phyloP scores from a whole-genome alignment of 2,329 filamentous ascomycete genomes.

The Colletotrichum sp. region DNA sequence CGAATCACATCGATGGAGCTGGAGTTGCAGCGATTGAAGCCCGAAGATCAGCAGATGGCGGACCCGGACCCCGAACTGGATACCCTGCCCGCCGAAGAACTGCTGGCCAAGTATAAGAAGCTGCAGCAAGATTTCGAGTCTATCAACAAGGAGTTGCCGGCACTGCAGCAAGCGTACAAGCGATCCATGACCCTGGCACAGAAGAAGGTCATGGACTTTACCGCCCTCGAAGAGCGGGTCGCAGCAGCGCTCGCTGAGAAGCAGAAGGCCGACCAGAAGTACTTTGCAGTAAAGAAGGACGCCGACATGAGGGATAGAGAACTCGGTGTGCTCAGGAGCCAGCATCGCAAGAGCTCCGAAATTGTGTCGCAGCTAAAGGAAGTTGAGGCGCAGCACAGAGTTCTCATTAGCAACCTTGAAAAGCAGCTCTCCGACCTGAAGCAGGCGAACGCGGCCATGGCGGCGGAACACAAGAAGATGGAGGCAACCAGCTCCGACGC shows the following conservation, averaged over 20 bases:
- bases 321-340: conserved; percentile 77
- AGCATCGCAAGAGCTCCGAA: conserved; percentile 90
- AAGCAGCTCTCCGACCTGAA: conserved; percentile 87
- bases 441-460: conserved; percentile 75
- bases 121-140: conserved; percentile 82
- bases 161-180: conserved; percentile 90
- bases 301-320: conserved; percentile 86
- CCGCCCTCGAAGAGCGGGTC: conserved; percentile 78
- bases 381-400: conserved; percentile 77
- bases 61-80: conserved; percentile 56
- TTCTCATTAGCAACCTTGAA: conserved; percentile 82
- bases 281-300: conserved; percentile 93
- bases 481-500: conserved; percentile 77
- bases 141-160: conserved; percentile 85
- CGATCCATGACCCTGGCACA: conserved; percentile 84
- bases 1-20: conserved; percentile 83
- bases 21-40: conserved; percentile 75
- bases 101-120: conserved; percentile 75
- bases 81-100: conserved; percentile 69
- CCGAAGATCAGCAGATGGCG: conserved; percentile 52
- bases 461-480: conserved; percentile 75
- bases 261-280: conserved; percentile 96
- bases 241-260: conserved; percentile 82
- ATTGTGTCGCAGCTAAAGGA: conserved; percentile 95
- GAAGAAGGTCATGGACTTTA: conserved; percentile 84